phyloP scores from a whole-genome alignment of 352 stramenopile genomes.

The Lagenidium giganteum region DNA sequence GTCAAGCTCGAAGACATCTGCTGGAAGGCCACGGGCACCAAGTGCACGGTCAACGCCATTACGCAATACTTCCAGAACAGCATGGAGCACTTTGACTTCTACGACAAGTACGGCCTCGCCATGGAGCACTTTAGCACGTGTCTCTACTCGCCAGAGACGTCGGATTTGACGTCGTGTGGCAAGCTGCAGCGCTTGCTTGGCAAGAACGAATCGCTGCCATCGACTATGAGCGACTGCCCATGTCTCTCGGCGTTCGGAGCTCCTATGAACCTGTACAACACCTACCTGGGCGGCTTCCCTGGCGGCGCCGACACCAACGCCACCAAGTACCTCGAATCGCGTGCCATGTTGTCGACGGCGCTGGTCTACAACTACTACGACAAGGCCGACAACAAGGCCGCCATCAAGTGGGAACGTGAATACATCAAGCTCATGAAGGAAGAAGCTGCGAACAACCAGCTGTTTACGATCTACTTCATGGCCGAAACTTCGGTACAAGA shows the following conservation, averaged over 20 bases:
- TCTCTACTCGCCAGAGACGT: constrained; percentile 30
- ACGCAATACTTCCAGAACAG: constrained; percentile 68
- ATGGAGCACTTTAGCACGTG: constrained; percentile 39
- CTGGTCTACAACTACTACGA: constrained; percentile 52
- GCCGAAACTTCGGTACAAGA: constrained; percentile 52
- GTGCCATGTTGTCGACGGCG: constrained; percentile 34
- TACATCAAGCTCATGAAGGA: constrained; percentile 59
- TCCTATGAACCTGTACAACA: constrained; percentile 51
- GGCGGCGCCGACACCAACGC: constrained; percentile 14
- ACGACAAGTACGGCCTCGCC: constrained; percentile 34
- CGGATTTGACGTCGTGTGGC: constrained; percentile 39
- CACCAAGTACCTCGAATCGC: constrained; percentile 34
- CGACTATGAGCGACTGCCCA: constrained; percentile 56
- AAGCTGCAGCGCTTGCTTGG: constrained; percentile 26
- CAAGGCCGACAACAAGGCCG: constrained; percentile 25
- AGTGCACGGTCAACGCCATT: constrained; percentile 51
- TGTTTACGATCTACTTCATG: constrained; percentile 68
- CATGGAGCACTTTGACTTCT: constrained; percentile 51
- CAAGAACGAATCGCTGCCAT: constrained; percentile 26
- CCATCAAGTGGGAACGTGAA: constrained; percentile 60
- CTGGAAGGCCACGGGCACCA: constrained; percentile 41
- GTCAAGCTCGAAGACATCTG: constrained; percentile 40
- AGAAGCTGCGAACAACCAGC: constrained; percentile 29
- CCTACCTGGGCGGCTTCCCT: constrained; percentile 45
- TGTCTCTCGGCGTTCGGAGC: constrained; percentile 55